These are phyloP conservation scores for Cucurbita maxima DNA, from an alignment of 306 rosid species.

Conservation along the genomic window DNA sequence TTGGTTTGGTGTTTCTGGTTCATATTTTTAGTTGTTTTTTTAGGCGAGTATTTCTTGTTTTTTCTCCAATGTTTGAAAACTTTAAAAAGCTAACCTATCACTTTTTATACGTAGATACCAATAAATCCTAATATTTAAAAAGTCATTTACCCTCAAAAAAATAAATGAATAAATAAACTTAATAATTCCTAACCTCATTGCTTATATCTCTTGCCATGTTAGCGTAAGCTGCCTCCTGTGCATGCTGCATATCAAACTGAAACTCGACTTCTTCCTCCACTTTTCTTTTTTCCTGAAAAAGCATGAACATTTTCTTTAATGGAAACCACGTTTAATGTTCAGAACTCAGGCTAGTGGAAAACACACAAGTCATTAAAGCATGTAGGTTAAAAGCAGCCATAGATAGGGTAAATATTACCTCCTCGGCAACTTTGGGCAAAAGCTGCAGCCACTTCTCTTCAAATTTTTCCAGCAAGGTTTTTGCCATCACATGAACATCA, in stretches of 20 bases:
- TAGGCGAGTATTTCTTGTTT: background rate
- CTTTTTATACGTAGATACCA: background rate
- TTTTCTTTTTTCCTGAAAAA: conserved; percentile 55
- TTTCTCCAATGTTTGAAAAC: background rate
- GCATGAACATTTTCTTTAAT: background rate
- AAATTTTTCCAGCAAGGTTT: conserved; percentile 64
- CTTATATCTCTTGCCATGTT: conserved; percentile 60
- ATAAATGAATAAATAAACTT: background rate
- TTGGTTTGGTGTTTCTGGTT: background rate
- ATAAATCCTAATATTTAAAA: background rate
- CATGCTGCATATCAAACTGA: conserved; percentile 45
- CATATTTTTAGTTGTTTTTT: background rate
- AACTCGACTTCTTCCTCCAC: conserved; percentile 72
- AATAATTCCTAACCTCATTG: conserved; percentile 36
- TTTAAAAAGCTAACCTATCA: background rate
- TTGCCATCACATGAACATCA: conserved; percentile 82
- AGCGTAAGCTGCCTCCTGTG: conserved; percentile 69
- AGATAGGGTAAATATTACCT: conserved; percentile 29
- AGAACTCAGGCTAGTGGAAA: background rate
- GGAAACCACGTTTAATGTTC: background rate
- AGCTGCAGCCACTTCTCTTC: conserved; percentile 87
- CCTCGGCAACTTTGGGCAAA: conserved; percentile 72
- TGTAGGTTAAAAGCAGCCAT: background rate
- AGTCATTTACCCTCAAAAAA: background rate
- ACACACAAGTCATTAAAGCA: background rate